Evolutionary conservation across 2,329 filamentous ascomycete genomes (phyloP), one percentile per base, ranked within the genome.

Genomic region (Claviceps monticola): DNA sequence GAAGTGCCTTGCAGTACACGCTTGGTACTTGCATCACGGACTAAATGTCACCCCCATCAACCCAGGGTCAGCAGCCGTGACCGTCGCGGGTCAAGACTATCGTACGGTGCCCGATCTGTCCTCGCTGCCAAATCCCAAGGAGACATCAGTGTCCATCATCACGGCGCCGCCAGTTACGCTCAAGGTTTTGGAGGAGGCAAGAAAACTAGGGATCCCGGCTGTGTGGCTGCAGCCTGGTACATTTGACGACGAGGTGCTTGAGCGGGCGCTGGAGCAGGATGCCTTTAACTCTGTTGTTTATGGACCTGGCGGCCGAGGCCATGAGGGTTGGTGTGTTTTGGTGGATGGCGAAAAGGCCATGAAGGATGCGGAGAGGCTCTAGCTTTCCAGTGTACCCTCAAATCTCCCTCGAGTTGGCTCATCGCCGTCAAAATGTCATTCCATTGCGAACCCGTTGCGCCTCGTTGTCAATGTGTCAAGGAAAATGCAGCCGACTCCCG

Each of bases 191-290:
- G 74, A 82, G 56, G 86, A 95, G 66, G 93, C 91, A 0, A 86
- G 83, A 66, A 72, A 78, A 52, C 73, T 85, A 11, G 83, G 89
- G 3, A 71, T 95, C 45, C 76, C 79, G 17, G 78, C 86, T 26
- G 82, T 95, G 5, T 95, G 88, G 86, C 71, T 97, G 57, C 93
- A 97, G 70, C 93, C 93, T 0, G 93, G 91, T 1, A 90, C 82
- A 16, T 97, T 86, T 63, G 82, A 95, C 64, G 79, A 86, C 49
- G 79, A 81, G 53, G 84, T 88, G 21, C 64, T 95, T 56, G 71
- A 76, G 42, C 89, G 79, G 66, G 88, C 87, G 3, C 71, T 75
- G 21, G 66, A 62, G 54, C 71, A 84, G 57, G 71, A 67, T 5
- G 69, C 68, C 17, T 95, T 93, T 60, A 72, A 81, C 57, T 80